phyloP scores from a whole-genome alignment of 805 yeast species.

The Wickerhamomyces silvicola region DNA sequence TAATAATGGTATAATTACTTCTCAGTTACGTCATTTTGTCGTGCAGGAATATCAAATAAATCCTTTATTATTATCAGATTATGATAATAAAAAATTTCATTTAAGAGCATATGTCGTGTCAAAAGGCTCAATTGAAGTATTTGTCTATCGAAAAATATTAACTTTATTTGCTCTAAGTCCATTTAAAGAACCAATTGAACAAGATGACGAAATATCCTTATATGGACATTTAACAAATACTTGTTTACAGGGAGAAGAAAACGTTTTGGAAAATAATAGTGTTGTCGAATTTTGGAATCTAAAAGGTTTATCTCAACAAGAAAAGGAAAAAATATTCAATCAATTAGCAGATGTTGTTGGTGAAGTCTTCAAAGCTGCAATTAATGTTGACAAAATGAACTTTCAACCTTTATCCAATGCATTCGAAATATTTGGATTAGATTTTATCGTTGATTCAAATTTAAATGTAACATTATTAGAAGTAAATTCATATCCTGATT shows the following conservation, averaged over 20 bases:
- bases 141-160: slow-evolving; percentile 72
- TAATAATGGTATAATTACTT: slow-evolving; percentile 65
- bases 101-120: slow-evolving; percentile 79
- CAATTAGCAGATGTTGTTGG: slow-evolving; percentile 56
- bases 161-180: slow-evolving; percentile 66
- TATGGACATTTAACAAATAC: slow-evolving; percentile 88
- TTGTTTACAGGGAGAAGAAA: slow-evolving; percentile 63
- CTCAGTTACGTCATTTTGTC: slow-evolving; percentile 85
- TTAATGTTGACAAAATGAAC: slow-evolving; percentile 72
- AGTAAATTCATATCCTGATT: slow-evolving; percentile 92
- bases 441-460: slow-evolving; percentile 64
- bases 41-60: slow-evolving; percentile 71
- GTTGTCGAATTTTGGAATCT: slow-evolving; percentile 66
- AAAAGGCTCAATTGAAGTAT: slow-evolving; percentile 68
- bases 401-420: slow-evolving; percentile 80
- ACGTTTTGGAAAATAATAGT: slow-evolving; percentile 28
- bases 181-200: slow-evolving; percentile 32
- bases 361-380: slow-evolving; percentile 78
- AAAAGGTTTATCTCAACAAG: slow-evolving; percentile 31
- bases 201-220: slow-evolving; percentile 33
- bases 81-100: slow-evolving; percentile 76
- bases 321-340: slow-evolving; percentile 36
- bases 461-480: slow-evolving; percentile 61
- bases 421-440: slow-evolving; percentile 84
- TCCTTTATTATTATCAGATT: slow-evolving; percentile 61